Evolutionary conservation across 495 filamentous ascomycete genomes (phyloP), one percentile per base, ranked within the genome.

Genomic region (Daldinia childiae): DNA sequence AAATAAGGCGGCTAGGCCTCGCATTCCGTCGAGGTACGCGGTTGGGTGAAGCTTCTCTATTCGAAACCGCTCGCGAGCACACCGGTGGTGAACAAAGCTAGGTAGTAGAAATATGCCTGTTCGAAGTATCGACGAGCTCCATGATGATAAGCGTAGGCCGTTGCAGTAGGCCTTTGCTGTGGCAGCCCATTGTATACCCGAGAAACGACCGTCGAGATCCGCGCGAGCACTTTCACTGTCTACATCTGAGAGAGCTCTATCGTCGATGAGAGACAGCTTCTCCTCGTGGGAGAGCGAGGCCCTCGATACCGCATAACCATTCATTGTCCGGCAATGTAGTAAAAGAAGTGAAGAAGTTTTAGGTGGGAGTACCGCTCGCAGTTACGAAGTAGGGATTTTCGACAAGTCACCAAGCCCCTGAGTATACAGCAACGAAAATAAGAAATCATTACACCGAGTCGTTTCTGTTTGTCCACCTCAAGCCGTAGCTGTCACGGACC

Each of bases 11-110:
- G 87, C 87, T 48, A 89, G 76, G 29, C 87, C 87, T 65, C 87
- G 83, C 69, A 89, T 79, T 38, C 87, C 87, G 72, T 87, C 84
- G 38, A 89, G 83, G 71, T 88, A 88, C 12, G 86, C 81, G 2
- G 87, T 89, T 7, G 84, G 80, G 45, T 69, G 58, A 41, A 78
- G 75, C 63, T 67, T 64, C 26, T 71, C 74, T 15, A 50, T 43
- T 21, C 73, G 62, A 21, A 72, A 67, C 14, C 72, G 67, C 43
- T 74, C 68, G n/a, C 68, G 69, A 26, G 66, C 54, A 38, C 72
- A 56, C 11, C 73, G 74, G 34, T 76, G 58, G 27, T 78, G 78
- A 48, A 81, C 39, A 68, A 84, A 83, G 68, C 75, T 79, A 27
- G 80, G 82, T 26, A 82, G 54, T 29, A 82, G 74, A 58, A 81